These are phyloP conservation scores for Lupinus albus DNA, from an alignment of 306 rosid genomes.

Conservation along the genomic window DNA sequence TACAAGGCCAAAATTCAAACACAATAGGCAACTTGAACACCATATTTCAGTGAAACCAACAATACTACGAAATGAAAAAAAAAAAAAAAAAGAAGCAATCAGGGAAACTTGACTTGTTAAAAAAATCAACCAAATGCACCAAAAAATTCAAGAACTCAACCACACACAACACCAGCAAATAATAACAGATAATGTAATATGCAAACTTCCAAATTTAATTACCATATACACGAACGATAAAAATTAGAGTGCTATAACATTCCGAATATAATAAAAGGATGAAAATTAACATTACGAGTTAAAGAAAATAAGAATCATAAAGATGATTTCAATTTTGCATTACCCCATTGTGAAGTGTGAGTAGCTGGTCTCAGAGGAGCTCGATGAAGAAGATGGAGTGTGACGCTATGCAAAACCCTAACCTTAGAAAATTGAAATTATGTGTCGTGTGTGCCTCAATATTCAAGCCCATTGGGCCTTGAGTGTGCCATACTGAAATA, in stretches of 20 bases:
- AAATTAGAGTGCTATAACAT: too few species aligned
- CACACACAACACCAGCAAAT: background rate
- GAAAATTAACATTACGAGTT: background rate
- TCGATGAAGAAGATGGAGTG: background rate
- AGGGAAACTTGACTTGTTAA: background rate
- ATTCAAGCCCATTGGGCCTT: background rate
- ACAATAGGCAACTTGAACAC: too few species aligned
- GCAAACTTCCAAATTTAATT: background rate
- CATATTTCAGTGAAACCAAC: background rate
- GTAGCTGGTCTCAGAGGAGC: background rate
- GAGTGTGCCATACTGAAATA: too few species aligned
- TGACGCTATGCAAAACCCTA: constrained; percentile 48
- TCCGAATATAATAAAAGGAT: too few species aligned
- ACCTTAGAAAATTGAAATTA: background rate
- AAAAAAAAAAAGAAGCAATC: background rate
- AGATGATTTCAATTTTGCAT: background rate
- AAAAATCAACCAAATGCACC: background rate
- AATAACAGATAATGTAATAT: too few species aligned
- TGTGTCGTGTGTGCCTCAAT: too few species aligned
- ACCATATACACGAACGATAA: background rate
- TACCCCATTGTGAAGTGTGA: constrained; percentile 59
- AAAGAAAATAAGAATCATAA: background rate
- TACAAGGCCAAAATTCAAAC: background rate
- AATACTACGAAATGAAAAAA: background rate
- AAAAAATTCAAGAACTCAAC: background rate